phyloP scores from a whole-genome alignment of 768 basidiomycete species.

The Termitomyces bulborhizus region DNA sequence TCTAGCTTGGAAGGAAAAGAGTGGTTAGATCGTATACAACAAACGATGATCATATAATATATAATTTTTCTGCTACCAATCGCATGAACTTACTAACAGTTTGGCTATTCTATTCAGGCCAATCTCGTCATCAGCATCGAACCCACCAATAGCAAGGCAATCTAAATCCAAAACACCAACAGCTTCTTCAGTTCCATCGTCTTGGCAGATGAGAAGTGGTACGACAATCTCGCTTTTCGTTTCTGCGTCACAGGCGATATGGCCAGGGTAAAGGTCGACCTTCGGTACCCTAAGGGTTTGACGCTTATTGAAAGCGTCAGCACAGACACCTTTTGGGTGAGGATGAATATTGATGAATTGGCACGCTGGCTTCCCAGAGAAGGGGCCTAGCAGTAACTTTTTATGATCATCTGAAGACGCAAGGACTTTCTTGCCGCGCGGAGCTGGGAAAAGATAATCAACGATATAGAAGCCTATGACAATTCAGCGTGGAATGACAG shows the following conservation, averaged over 20 bases:
- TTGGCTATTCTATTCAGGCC: constrained; percentile 72
- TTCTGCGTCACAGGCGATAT: constrained; percentile 90
- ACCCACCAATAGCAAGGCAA: constrained; percentile 65
- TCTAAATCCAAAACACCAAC: constrained; percentile 81
- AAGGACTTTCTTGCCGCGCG: constrained; percentile 20
- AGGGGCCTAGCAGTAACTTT: constrained; percentile 70
- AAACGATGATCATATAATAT: background rate
- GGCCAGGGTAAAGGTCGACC: constrained; percentile 80
- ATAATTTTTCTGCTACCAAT: constrained; percentile 42
- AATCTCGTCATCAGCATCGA: constrained; percentile 68
- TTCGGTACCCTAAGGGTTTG: constrained; percentile 65
- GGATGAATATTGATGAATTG: constrained; percentile 62
- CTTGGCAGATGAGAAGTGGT: constrained; percentile 47
- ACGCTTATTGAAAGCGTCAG: constrained; percentile 59
- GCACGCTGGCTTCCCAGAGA: constrained; percentile 90
- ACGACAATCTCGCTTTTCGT: constrained; percentile 90
- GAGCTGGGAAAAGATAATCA: constrained; percentile 52
- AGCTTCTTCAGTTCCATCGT: constrained; percentile 22
- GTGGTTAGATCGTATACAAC: constrained; percentile 11
- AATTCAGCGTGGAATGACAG: background rate
- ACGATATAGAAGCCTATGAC: constrained; percentile 82
- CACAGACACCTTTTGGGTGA: constrained; percentile 77
- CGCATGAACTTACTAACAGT: constrained; percentile 55
- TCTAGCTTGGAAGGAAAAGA: constrained; percentile 35
- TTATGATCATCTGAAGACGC: constrained; percentile 15